Evolutionary conservation across 108 stramenopile species (phyloP).

Genomic region (Poteriospumella lacustris): DNA sequence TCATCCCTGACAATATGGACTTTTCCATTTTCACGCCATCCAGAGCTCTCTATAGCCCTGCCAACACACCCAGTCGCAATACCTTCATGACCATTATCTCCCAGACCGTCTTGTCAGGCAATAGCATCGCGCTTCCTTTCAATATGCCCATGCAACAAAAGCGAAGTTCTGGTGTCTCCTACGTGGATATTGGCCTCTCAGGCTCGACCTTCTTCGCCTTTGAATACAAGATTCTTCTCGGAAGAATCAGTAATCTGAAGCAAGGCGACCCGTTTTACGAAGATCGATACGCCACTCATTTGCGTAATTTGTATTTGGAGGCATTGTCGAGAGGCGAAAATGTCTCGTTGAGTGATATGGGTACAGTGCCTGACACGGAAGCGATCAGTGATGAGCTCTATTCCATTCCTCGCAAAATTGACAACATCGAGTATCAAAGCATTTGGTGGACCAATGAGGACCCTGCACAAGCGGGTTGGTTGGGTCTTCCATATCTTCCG

Average conservation of each 20-base stretch:
- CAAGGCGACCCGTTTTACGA: conserved; percentile 40
- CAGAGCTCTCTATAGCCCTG: conserved; percentile 34
- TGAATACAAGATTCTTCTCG: conserved; percentile 47
- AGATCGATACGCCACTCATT: neutral
- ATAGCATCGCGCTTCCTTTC: conserved; percentile 60
- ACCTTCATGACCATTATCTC: conserved; percentile 58
- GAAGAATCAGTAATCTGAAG: conserved; percentile 50
- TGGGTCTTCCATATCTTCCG: conserved; percentile 68
- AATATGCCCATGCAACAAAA: conserved; percentile 62
- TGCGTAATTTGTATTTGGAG: neutral
- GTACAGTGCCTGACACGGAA: conserved; percentile 28
- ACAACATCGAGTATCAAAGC: conserved; percentile 14
- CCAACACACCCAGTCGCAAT: neutral
- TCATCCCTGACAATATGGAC: conserved; percentile 44
- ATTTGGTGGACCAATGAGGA: conserved; percentile 38
- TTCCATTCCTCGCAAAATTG: neutral
- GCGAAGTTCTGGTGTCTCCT: neutral
- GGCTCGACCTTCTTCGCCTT: neutral
- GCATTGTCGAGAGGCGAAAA: conserved; percentile 20
- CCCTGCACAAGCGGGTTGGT: conserved; percentile 37
- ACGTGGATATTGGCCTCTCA: neutral
- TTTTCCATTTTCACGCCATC: conserved; percentile 58
- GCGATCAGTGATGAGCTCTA: neutral
- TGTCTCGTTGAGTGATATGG: conserved; percentile 31
- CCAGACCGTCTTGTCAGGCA: conserved; percentile 47